Evolutionary conservation across 2,329 filamentous ascomycete genomes (phyloP), one percentile per base, ranked within the genome.

Genomic region (Dactylellina haptotyla): DNA sequence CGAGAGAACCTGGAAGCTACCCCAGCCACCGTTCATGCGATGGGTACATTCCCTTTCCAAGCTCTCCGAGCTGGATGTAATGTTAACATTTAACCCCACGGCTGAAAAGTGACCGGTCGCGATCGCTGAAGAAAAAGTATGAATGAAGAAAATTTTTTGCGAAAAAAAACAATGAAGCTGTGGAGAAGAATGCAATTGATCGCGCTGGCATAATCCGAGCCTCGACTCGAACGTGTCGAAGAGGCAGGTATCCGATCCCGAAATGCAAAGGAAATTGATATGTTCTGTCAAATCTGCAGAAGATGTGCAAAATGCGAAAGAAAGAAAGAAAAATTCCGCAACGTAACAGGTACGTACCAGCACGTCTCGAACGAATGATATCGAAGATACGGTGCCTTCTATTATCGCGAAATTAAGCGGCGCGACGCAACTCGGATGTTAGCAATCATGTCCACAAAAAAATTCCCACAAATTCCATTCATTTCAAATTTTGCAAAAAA

Each of bases 351-450:
- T 6, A 83, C 90, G 86, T 87, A 93, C 91, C 83, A 93, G 83
- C 76, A 91, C 87, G 80, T 93, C 89, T 82, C 91, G 91, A 81
- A 93, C 91, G 81, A 93, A 93, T 77, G 89, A 91, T 80, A 93
- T 92, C 77, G 90, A 89, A 81, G 90, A 93, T 75, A 93, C 88
- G 54, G 91, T 93, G 75, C 91, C 90, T 85, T 93, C 90, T 93
- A 77, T 65, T 70, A 43, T n/a, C 26, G 50, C 61, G 76, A 75
- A 12, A 45, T 43, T 43, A 45, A 10, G 77, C 75, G n/a, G n/a
- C 76, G 62, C 67, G 53, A 46, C 77, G 79, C 71, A 63, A 77
- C 77, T 81, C 83, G 81, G 84, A 82, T 81, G 69, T 43, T 54
- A 66, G 16, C 28, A 5, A 51, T 30, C 30, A 39, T 34, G 9